These are phyloP conservation scores for Pythium sp. DNA, from an alignment of 352 stramenopile species.

Conservation along the genomic window DNA sequence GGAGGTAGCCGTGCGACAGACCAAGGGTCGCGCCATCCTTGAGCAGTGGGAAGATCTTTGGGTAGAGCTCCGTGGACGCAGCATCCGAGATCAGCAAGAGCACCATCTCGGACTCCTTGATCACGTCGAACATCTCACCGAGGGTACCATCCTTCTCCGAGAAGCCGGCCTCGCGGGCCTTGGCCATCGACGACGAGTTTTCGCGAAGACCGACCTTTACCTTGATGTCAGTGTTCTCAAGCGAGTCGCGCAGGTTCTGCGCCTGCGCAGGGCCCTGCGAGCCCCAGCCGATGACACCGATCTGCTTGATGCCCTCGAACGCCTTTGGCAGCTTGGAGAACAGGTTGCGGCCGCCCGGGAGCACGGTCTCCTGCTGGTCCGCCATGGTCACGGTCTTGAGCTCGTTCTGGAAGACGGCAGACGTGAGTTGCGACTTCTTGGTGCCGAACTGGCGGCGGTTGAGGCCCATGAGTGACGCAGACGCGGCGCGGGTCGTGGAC, in stretches of 20 bases:
- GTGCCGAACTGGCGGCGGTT: constrained; percentile 43
- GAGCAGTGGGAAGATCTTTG: constrained; percentile 96
- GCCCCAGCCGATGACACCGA: constrained; percentile 98
- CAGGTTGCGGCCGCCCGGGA: constrained; percentile 88
- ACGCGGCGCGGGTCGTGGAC: constrained; percentile 40
- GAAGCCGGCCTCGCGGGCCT: constrained; percentile 91
- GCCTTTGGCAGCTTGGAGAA: constrained; percentile 95
- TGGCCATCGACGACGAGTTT: constrained; percentile 76
- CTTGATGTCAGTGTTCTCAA: constrained; percentile 90
- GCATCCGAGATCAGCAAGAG: constrained; percentile 97
- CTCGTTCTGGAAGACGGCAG: constrained; percentile 67
- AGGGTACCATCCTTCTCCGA: constrained; percentile 91
- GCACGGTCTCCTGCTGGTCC: constrained; percentile 69
- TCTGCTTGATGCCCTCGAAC: constrained; percentile 96
- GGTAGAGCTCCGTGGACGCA: constrained; percentile 94
- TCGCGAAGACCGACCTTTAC: constrained; percentile 90
- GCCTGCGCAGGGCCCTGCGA: constrained; percentile 96
- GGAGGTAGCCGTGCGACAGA: constrained; percentile 96
- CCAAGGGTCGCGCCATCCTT: constrained; percentile 95
- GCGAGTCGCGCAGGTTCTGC: constrained; percentile 96
- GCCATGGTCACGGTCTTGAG: constrained; percentile 79
- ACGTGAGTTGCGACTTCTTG: constrained; percentile 61
- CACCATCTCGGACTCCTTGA: constrained; percentile 96
- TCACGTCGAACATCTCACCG: constrained; percentile 96
- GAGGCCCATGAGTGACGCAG: constrained; percentile 33